Conservation (phyloP, 2,329 filamentous ascomycete genomes). For the Xylariaceae sp. region DNA sequence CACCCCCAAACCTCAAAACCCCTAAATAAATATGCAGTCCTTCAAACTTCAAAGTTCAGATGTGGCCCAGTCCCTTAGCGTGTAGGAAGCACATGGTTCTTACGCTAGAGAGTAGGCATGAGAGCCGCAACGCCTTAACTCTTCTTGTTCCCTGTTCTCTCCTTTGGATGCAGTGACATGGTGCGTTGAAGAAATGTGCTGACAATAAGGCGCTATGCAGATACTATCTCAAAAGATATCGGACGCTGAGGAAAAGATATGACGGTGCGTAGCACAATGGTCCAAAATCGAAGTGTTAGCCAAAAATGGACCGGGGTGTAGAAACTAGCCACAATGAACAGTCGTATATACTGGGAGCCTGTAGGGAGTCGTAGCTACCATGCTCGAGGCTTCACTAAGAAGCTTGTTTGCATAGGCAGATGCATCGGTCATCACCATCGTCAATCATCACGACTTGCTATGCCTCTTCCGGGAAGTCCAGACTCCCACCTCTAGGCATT, state of each 20-base stretch:
- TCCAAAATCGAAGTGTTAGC: neutral
- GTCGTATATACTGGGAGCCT: too few relatives aligned
- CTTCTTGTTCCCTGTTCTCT: neutral
- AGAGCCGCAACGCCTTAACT: neutral
- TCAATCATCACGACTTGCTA: constrained; percentile 31
- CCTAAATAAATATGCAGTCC: constrained; percentile 9
- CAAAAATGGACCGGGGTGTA: too few relatives aligned
- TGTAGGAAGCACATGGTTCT: neutral
- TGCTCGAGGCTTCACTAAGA: neutral
- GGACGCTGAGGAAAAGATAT: constrained; percentile 83
- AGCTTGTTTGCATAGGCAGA: constrained; percentile 17
- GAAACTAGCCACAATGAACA: neutral
- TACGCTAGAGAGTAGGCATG: neutral
- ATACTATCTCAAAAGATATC: constrained; percentile 92
- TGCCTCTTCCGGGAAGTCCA: constrained; percentile 82
- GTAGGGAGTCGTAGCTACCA: neutral
- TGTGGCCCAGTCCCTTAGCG: neutral
- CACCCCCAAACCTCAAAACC: neutral
- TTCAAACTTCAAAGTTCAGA: neutral
- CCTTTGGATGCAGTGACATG: neutral
- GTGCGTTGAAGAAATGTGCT: constrained; percentile 29
- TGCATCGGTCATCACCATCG: constrained; percentile 13
- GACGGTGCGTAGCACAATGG: constrained; percentile 48
- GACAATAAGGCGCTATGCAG: constrained; percentile 52
- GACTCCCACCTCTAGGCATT: constrained; percentile 85